phyloP scores from a whole-genome alignment of 177 flowering plant genomes.

The Telopea speciosissima region DNA sequence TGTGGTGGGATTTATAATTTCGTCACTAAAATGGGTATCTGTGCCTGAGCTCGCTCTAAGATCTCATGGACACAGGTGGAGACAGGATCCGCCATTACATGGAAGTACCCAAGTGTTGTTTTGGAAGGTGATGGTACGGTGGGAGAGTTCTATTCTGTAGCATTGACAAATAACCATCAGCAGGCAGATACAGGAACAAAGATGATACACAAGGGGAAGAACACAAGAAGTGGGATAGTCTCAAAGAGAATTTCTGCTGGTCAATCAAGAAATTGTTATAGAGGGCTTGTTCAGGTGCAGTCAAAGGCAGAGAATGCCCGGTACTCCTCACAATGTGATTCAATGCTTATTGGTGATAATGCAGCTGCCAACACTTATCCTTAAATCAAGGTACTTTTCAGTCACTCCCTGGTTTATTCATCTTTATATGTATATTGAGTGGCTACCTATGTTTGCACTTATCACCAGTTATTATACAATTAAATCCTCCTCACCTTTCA shows the following conservation, averaged over 20 bases:
- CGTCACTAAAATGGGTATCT: conserved; percentile 70
- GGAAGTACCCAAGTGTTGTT: conserved; percentile 86
- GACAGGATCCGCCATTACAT: conserved; percentile 79
- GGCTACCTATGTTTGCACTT: too few relatives aligned
- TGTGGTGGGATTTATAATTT: conserved; percentile 76
- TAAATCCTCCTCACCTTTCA: too few relatives aligned
- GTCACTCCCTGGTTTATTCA: too few relatives aligned
- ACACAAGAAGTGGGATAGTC: conserved; percentile 58
- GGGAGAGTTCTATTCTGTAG: conserved; percentile 83
- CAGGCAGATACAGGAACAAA: conserved; percentile 89
- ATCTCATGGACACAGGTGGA: conserved; percentile 87
- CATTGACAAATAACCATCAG: conserved; percentile 69
- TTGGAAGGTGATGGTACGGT: conserved; percentile 69
- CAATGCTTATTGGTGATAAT: conserved; percentile 71
- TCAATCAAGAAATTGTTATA: conserved; percentile 56
- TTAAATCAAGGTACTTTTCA: conserved; percentile 52
- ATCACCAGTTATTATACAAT: too few relatives aligned
- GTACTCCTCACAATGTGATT: conserved; percentile 74
- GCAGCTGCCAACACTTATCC: conserved; percentile 83
- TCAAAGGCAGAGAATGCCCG: conserved; percentile 64
- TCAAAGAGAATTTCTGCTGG: conserved; percentile 80
- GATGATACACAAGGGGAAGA: conserved; percentile 83
- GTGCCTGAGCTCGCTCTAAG: conserved; percentile 58
- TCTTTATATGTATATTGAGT: too few relatives aligned
- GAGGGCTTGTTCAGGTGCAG: conserved; percentile 69